Conservation (phyloP, 805 yeast genomes). For the Candida gorgasii region DNA sequence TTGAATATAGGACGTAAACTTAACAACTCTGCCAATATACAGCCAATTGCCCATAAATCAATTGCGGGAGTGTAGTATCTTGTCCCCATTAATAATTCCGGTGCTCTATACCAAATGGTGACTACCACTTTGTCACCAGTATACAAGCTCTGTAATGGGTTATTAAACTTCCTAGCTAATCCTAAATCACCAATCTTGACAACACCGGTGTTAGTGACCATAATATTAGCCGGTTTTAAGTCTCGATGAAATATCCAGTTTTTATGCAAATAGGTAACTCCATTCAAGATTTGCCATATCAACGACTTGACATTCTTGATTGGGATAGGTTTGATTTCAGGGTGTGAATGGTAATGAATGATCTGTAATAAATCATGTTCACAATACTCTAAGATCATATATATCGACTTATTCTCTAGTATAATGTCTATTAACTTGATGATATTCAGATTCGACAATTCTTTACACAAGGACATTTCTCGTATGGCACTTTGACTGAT, state of each 20-base stretch:
- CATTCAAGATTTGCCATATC: conserved; percentile 89
- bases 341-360: conserved; percentile 91
- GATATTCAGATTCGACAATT: conserved; percentile 75
- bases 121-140: conserved; percentile 96
- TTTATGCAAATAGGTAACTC: conserved; percentile 87
- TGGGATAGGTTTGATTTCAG: conserved; percentile 78
- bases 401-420: conserved; percentile 83
- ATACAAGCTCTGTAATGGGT: conserved; percentile 82
- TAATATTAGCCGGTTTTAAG: conserved; percentile 95
- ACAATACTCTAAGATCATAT: conserved; percentile 94
- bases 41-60: conserved; percentile 95
- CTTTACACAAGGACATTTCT: conserved; percentile 94
- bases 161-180: conserved; percentile 81
- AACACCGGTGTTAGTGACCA: conserved; percentile 88
- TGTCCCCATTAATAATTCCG: conserved; percentile 47
- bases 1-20: conserved; percentile 91
- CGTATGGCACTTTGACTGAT: conserved; percentile 94
- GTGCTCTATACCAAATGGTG: conserved; percentile 97
- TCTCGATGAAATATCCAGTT: conserved; percentile 97
- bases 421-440: conserved; percentile 80
- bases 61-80: conserved; percentile 59
- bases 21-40: conserved; percentile 87
- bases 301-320: conserved; percentile 78
- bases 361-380: conserved; percentile 95
- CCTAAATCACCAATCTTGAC: conserved; percentile 97